These are phyloP conservation scores for Dioscorea zingiberensis DNA, from an alignment of 106 monocot genomes.

Conservation along the genomic window DNA sequence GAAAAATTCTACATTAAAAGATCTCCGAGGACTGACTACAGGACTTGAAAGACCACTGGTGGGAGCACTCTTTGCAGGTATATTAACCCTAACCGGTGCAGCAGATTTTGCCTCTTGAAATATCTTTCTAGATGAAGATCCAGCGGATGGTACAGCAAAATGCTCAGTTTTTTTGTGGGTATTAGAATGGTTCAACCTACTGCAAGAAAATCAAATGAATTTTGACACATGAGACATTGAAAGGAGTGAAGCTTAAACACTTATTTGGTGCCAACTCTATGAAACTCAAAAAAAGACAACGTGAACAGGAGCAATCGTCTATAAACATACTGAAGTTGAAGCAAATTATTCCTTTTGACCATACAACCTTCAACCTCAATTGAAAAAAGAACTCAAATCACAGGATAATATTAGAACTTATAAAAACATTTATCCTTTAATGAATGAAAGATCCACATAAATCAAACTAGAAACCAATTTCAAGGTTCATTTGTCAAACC, in stretches of 20 bases:
- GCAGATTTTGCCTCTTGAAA: conserved; percentile 36
- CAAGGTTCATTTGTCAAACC: no score
- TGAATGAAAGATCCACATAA: no score
- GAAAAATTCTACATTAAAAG: conserved; percentile 39
- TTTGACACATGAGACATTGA: background rate
- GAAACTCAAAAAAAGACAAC: background rate
- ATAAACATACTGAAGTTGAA: background rate
- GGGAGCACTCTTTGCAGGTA: conserved; percentile 85
- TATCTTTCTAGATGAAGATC: conserved; percentile 23
- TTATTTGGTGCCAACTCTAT: background rate
- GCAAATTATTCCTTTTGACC: background rate
- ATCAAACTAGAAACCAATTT: no score
- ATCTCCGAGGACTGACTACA: conserved; percentile 54
- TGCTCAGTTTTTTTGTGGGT: conserved; percentile 35
- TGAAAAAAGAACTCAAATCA: background rate
- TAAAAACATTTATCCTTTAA: no score
- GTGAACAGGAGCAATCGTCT: background rate
- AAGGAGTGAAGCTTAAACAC: no score
- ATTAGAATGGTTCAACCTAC: conserved; percentile 26
- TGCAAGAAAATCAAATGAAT: conserved; percentile 12
- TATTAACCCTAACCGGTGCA: conserved; percentile 37
- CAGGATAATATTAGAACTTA: no score
- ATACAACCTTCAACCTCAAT: background rate
- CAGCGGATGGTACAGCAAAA: conserved; percentile 19
- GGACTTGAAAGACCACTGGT: conserved; percentile 77